Evolutionary conservation across 352 stramenopile species (phyloP), one percentile per base, ranked within the genome.

Genomic region (Pythium grandisporangium): DNA sequence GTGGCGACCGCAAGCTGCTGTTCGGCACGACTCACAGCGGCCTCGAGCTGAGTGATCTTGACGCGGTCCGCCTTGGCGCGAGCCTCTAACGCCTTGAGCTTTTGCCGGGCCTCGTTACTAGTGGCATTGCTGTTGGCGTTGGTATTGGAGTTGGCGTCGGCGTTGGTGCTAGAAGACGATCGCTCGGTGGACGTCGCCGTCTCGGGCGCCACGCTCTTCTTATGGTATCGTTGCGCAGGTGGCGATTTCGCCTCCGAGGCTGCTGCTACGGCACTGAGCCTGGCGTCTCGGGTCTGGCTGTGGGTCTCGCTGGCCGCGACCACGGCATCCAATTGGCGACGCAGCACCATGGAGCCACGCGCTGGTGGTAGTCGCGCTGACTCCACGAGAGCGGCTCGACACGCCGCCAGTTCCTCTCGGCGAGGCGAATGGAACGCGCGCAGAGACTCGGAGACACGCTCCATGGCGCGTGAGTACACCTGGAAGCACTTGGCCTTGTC

Each of bases 41-140:
- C 58, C 49, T 92, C 78, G 13, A 92, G 70, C 30, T 92, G 78
- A 6, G 70, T 77, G 53, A 92, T 85, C 53, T 76, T 80, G 3
- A 88, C 66, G 2, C 59, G 56, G 44, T 91, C 77, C 0, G 58
- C 69, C 51, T 87, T 91, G 17, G 59, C 57, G 29, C 80, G 80
- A 19, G 55, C 42, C 47, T 91, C 77, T 5, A 88, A 37, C 3
- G 64, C 50, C 34, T 82, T 84, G n/a, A 91, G 55, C 45, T 85
- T 91, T 30, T 87, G 72, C 41, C 81, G 82, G 32, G 58, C 53
- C 19, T 91, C 77, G 17, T 87, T 14, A 14, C 14, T 70, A 13
- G 74, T 16, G 4, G 49, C 62, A 35, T 67, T 80, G 13, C 52
- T 39, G 11, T 30, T 51, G 6, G 23, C 45, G 26, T 14, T 33